A percentile compares a stretch with the other conserved stretches of the same genome.
phyloP scores from a whole-genome alignment of 2,329 filamentous ascomycete genomes.

The Pestalotiopsis sp. region DNA sequence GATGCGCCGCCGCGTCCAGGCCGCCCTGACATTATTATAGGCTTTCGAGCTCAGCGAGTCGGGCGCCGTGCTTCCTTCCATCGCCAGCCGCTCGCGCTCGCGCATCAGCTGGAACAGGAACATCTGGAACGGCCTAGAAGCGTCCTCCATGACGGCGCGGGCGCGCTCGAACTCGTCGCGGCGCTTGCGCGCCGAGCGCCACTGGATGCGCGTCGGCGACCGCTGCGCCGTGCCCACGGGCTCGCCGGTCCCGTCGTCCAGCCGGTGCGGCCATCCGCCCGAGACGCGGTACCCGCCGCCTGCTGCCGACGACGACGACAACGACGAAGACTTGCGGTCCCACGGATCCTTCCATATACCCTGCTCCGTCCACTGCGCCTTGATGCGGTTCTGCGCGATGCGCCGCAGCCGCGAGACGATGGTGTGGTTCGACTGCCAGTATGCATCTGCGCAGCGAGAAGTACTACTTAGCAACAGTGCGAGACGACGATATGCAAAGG shows the following conservation, averaged over 20 bases:
- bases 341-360: background rate
- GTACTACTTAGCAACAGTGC: background rate
- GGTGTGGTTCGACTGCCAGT: conserved; percentile 10
- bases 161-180: background rate
- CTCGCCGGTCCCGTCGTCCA: background rate
- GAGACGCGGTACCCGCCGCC: background rate
- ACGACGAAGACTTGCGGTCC: background rate
- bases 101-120: background rate
- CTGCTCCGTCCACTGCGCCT: background rate
- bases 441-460: background rate
- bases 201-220: background rate
- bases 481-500: background rate
- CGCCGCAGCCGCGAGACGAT: background rate
- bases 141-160: background rate
- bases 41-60: background rate
- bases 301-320: too few species aligned
- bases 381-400: background rate
- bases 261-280: background rate
- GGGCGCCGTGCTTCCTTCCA: background rate
- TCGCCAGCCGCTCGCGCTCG: background rate
- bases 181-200: background rate
- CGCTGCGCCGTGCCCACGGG: background rate
- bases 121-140: background rate
- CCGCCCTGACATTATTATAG: background rate
- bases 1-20: background rate